Evolutionary conservation across 2,329 filamentous ascomycete genomes (phyloP).

Genomic region (Simplicillium aogashimaense): DNA sequence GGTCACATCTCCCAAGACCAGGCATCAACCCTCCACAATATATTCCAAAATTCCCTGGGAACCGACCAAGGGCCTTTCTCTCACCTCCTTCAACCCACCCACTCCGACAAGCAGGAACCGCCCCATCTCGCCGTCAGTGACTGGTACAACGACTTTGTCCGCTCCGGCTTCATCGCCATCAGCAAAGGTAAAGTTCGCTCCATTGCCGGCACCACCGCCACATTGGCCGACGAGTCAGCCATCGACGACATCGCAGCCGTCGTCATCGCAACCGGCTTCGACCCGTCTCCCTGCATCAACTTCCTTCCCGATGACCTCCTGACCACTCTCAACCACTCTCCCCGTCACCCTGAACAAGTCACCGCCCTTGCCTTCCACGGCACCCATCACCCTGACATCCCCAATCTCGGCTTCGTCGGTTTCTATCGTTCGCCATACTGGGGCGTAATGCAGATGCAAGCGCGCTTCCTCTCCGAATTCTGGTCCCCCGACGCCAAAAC

Average conservation of each 20-base stretch:
- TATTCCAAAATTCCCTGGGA: slow-evolving; percentile 37
- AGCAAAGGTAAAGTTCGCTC: slow-evolving; percentile 33
- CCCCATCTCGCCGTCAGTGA: slow-evolving; percentile 62
- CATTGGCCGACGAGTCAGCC: slow-evolving; percentile 15
- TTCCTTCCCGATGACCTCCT: slow-evolving; percentile 52
- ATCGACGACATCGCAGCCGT: slow-evolving; percentile 54
- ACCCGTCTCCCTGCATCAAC: slow-evolving; percentile 50
- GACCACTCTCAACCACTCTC: slow-evolving; percentile 45
- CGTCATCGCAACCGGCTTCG: slow-evolving; percentile 68
- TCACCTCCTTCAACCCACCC: slow-evolving; percentile 25
- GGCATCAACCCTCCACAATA: slow-evolving; percentile 42
- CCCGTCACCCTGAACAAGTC: slow-evolving; percentile 44
- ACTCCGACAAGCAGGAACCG: slow-evolving; percentile 34
- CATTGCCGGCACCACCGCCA: slow-evolving; percentile 24
- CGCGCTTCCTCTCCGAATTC: slow-evolving; percentile 51
- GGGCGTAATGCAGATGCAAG: slow-evolving; percentile 83
- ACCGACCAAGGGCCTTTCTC: slow-evolving; percentile 44
- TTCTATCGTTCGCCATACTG: slow-evolving; percentile 81
- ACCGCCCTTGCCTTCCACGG: slow-evolving; percentile 59
- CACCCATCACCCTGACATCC: slow-evolving; percentile 49
- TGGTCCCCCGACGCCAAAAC: slow-evolving; percentile 36
- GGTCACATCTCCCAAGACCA: slow-evolving; percentile 53
- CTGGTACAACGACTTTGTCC: slow-evolving; percentile 64
- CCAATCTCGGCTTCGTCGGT: slow-evolving; percentile 66
- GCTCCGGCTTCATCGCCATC: slow-evolving; percentile 48